phyloP scores from a whole-genome alignment of 2,329 filamentous ascomycete species.

The Cercospora janseana region DNA sequence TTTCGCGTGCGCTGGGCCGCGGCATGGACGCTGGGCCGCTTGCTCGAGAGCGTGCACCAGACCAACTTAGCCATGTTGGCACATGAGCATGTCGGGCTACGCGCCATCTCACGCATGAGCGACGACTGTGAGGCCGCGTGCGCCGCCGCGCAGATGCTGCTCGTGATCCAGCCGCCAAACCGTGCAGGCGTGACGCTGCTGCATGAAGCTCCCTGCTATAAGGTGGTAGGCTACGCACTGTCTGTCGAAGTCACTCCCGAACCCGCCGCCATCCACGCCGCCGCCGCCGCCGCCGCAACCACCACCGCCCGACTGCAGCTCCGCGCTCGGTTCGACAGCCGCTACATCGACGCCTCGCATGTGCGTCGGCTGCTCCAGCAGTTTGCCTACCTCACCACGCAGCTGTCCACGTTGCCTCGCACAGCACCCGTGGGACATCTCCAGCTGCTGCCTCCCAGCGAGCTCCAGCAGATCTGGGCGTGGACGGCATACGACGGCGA shows the following conservation, averaged over 20 bases:
- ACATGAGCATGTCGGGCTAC: constrained; percentile 14
- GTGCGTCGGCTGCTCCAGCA: constrained; percentile 4
- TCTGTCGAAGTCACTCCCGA: background rate
- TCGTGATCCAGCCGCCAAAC: constrained; percentile 44
- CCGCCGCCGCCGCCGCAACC: too few species aligned
- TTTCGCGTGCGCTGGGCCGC: background rate
- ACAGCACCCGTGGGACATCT: background rate
- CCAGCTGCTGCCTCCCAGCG: background rate
- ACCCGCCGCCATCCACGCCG: too few species aligned
- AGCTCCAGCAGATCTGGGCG: constrained; percentile 1
- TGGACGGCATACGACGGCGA: too few species aligned
- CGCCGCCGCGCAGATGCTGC: constrained; percentile 52
- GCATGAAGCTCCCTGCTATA: background rate
- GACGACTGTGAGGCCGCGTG: constrained; percentile 43
- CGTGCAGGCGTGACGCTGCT: background rate
- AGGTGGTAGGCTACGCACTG: background rate
- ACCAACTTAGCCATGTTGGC: constrained; percentile 12
- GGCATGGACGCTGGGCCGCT: background rate
- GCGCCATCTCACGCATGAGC: background rate
- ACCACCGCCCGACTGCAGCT: background rate
- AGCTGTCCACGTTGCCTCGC: background rate
- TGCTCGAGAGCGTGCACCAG: constrained; percentile 7
- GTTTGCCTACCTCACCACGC: background rate
- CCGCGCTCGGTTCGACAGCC: background rate
- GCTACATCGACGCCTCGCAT: background rate